Evolutionary conservation across 2,329 filamentous ascomycete species (phyloP).

Genomic region (Alternaria arborescens): DNA sequence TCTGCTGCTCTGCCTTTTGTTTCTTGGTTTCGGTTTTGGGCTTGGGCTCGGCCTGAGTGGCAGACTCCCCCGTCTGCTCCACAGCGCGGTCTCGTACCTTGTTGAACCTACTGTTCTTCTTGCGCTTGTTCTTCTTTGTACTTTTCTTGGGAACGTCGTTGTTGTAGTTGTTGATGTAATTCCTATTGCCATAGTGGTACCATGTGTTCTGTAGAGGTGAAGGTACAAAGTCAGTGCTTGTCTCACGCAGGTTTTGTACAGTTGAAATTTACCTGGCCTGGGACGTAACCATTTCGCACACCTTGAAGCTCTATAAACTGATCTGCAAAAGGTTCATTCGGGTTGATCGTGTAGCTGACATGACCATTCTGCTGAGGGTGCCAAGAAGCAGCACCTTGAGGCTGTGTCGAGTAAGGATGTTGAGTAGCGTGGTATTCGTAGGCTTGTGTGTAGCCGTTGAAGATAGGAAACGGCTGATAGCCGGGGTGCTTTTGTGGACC

Average conservation of each 20-base stretch:
- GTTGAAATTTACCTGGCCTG: neutral
- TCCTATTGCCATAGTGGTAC: neutral
- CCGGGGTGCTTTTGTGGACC: neutral
- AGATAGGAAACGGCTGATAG: neutral
- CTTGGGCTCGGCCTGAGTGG: neutral
- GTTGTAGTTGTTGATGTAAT: neutral
- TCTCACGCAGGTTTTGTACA: neutral
- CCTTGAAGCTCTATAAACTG: neutral
- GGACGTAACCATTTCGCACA: neutral
- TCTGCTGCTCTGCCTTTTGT: neutral
- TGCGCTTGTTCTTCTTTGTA: neutral
- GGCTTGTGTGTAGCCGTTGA: neutral
- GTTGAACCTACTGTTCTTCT: neutral
- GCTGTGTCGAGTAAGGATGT: neutral
- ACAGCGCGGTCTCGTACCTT: neutral
- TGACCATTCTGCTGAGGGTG: neutral
- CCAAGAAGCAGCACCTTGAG: neutral
- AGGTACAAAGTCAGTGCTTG: neutral
- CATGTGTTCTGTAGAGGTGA: neutral
- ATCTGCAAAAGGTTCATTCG: neutral
- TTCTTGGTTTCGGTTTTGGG: no score
- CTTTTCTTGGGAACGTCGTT: neutral
- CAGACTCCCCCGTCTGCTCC: neutral
- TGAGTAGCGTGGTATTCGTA: neutral
- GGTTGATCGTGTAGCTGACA: neutral